These are phyloP conservation scores for Sugiyamaella smithiae DNA, from an alignment of 805 yeast species.

Conservation along the genomic window DNA sequence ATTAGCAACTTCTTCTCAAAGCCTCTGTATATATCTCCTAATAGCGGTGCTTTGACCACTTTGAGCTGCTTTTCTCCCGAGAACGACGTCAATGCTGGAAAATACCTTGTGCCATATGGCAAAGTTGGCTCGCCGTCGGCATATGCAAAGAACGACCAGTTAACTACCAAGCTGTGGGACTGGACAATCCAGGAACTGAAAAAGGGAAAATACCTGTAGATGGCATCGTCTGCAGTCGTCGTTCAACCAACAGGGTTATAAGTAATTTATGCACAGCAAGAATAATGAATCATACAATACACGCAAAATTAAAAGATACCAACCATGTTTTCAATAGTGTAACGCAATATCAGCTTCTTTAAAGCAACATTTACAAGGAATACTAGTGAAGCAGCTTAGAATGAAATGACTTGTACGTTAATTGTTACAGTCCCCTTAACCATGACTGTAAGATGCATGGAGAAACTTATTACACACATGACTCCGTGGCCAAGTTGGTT, in stretches of 20 bases:
- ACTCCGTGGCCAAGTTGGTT: conserved; percentile 46
- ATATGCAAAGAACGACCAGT: conserved; percentile 1
- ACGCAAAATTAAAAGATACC: too few species aligned
- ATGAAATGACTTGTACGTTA: too few species aligned
- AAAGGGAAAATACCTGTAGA: not conserved
- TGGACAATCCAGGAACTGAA: conserved; percentile 6
- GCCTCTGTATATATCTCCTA: conserved; percentile 6
- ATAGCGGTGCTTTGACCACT: conserved; percentile 5
- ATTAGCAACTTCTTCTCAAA: conserved; percentile 7
- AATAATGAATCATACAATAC: too few species aligned
- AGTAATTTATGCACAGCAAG: too few species aligned
- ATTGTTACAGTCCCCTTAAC: too few species aligned
- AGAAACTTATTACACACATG: conserved; percentile 19
- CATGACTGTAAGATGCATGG: too few species aligned
- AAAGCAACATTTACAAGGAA: too few species aligned
- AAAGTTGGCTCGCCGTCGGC: conserved; percentile 1
- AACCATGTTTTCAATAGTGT: too few species aligned
- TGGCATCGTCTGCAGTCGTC: not conserved
- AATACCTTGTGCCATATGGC: conserved; percentile 10
- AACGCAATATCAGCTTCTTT: too few species aligned
- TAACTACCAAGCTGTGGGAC: conserved; percentile 4
- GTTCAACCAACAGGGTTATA: too few species aligned
- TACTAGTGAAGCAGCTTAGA: too few species aligned
- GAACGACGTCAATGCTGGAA: conserved; percentile 1
- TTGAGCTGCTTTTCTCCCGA: conserved; percentile 8